Evolutionary conservation across 2,329 filamentous ascomycete genomes (phyloP), one percentile per base, ranked within the genome.

Genomic region (Didymosphaeria variabile): DNA sequence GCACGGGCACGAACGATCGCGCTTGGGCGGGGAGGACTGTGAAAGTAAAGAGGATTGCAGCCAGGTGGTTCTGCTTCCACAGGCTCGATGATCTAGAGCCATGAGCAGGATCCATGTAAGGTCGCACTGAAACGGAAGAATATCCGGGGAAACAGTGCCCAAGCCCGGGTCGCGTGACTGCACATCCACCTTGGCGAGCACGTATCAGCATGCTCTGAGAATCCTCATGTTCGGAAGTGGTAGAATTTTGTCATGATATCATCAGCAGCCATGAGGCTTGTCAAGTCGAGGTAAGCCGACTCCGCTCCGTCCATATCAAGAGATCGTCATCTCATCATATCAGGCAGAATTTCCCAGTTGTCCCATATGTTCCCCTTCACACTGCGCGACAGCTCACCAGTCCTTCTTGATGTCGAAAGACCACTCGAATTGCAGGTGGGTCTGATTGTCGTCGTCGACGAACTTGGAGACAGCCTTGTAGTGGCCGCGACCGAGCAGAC

Each of bases 401-500:
- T 97, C 92, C 87, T 98, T 99, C 82, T 91, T 87, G 79, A 99
- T 97, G 76, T 97, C 91, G 75, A 99, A 98, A 64, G 90, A 89
- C 95, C 95, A 99, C 74, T 97, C 91, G 79, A 99, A 99, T 77
- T 90, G 86, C 66, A 99, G 85, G 81, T 99, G 94, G 66, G 87
- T 90, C 81, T 93, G 89, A 79, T 95, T 90, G 82, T 99, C 95
- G 74, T 99, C 95, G 77, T 99, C 95, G 64, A 97, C 87, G 79
- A 99, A 99, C 80, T 88, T 93, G 68, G 93, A 97, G 63, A 89
- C 81, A 65, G 94, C 94, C 63, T 91, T 91, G 86, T 99, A 99
- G 81, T 93, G 89, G 66, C 93, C 95, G 64, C 95, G 91, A 59
- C 88, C 90, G 57, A 98, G 82, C 89, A 98, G 94, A 72, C 94